A percentile compares a stretch with the other conserved stretches of the same genome.
phyloP scores from a whole-genome alignment of 2,329 filamentous ascomycete genomes.

The Xylaria sp. region DNA sequence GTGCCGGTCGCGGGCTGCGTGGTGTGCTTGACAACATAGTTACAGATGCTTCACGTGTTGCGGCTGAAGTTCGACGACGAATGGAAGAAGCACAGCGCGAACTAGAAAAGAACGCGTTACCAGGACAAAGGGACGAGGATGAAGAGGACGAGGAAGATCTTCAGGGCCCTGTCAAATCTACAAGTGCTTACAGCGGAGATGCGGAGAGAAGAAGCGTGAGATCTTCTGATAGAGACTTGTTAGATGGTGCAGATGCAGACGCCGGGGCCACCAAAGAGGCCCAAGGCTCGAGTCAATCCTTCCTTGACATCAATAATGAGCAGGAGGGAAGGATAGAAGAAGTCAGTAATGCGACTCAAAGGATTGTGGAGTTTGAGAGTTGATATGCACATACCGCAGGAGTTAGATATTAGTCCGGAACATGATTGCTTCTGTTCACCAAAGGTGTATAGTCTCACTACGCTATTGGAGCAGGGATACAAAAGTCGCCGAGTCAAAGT shows the following conservation, averaged over 20 bases:
- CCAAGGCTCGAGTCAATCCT: constrained; percentile 47
- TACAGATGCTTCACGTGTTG: constrained; percentile 95
- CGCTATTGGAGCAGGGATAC: constrained; percentile 41
- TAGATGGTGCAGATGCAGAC: constrained; percentile 79
- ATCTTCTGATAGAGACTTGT: constrained; percentile 74
- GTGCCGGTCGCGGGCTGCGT: constrained; percentile 78
- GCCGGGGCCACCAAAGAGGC: constrained; percentile 61
- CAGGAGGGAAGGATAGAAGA: constrained; percentile 40
- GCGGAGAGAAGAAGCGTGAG: constrained; percentile 72
- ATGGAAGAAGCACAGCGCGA: constrained; percentile 98
- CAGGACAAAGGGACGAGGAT: constrained; percentile 72
- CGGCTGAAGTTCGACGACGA: constrained; percentile 86
- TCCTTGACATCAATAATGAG: constrained; percentile 46
- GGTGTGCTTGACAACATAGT: constrained; percentile 98
- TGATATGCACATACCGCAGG: constrained; percentile 45
- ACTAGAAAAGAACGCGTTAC: constrained; percentile 83
- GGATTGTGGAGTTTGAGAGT: constrained; percentile 61
- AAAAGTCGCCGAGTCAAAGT: constrained; percentile 40
- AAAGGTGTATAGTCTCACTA: constrained; percentile 17
- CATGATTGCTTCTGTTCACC: constrained; percentile 41
- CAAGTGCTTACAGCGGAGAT: constrained; percentile 62
- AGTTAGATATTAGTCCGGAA: constrained; percentile 45
- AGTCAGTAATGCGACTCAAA: constrained; percentile 50
- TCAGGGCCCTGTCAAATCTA: constrained; percentile 47
- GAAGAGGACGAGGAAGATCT: constrained; percentile 75